Base-by-base conservation (phyloP, 1,139 yeast species). In the Pichia sp. region DNA sequence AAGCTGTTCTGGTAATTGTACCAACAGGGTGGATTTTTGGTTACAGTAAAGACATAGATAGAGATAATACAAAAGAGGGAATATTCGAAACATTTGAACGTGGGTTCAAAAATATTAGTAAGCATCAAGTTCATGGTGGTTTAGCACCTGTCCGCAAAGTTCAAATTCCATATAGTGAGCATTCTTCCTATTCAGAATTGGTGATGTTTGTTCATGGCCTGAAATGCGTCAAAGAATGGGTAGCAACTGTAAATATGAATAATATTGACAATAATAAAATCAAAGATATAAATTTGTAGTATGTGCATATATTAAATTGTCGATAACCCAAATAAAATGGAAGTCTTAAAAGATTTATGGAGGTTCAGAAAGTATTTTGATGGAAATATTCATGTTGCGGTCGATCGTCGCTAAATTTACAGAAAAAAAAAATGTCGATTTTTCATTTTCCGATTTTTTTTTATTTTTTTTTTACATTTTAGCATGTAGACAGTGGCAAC, bases 21-120 rank as follows among this genome's bases (percentile, higher is more conserved):
- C 96, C 97, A 0, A 87, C 97, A 0, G 97, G 97, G 0, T 90
- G 97, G 97, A 70, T 87, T 2, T 82, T 77, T 59, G 60, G 40
- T 25, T 56, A 49, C 25, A 42, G 27, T 12, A 23, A 10, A 22
- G 20, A n/a, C 4, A 24, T 28, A 32, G 27, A 25, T 6, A n/a
- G 7, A 5, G 41, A 30, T 7, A 27, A 26, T 12, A n/a, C 7
- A 20, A 26, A 33, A 27, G 40, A 31, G 11, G 22, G 23, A 3
- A 30, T 37, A 22, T 6, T 16, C 4, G 42, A 37, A 4, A 28
- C 28, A 16, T 42, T 37, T 31, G 49, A 46, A 30, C 33, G 37
- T 26, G 46, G 43, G 31, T 46, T 46, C 30, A 31, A 36, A 7
- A 16, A 37, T 22, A 39, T 37, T 4, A 37, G 42, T 11, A 20